Evolutionary conservation across 2,329 filamentous ascomycete genomes (phyloP).

Genomic region (Aciculosporium take): DNA sequence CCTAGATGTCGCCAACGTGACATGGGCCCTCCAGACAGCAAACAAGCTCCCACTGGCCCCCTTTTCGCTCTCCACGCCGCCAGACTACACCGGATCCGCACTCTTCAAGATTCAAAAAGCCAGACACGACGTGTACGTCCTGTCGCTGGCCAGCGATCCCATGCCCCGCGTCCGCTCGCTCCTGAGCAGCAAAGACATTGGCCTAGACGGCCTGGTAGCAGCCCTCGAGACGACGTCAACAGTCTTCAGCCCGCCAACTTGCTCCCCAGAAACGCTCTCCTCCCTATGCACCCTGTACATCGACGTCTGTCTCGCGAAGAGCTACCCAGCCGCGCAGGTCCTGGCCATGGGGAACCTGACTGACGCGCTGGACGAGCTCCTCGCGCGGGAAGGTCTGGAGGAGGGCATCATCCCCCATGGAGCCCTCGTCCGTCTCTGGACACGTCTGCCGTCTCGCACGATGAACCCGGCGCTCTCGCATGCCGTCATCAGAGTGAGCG

Average conservation of each 20-base stretch:
- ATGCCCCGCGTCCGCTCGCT: constrained; percentile 13
- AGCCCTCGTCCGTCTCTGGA: constrained; percentile 27
- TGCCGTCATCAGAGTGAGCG: constrained; percentile 33
- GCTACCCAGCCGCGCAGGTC: constrained; percentile 30
- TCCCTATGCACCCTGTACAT: constrained; percentile 30
- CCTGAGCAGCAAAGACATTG: constrained; percentile 16
- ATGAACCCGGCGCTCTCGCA: constrained; percentile 36
- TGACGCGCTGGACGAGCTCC: constrained; percentile 26
- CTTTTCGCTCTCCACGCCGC: constrained; percentile 10
- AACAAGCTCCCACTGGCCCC: constrained; percentile 9
- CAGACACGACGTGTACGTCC: constrained; percentile 23
- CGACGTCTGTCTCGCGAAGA: constrained; percentile 23
- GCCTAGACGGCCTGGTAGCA: constrained; percentile 21
- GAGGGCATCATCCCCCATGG: constrained; percentile 17
- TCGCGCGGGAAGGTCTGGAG: constrained; percentile 14
- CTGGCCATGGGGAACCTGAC: constrained; percentile 34
- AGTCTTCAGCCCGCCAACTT: constrained; percentile 16
- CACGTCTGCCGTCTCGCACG: constrained; percentile 19
- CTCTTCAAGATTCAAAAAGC: constrained; percentile 26
- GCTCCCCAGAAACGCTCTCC: constrained; percentile 13
- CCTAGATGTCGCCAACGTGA: constrained; percentile 30
- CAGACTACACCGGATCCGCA: constrained; percentile 16
- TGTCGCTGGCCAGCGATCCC: constrained; percentile 12
- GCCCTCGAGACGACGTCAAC: constrained; percentile 20
- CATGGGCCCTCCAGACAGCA: constrained; percentile 18